Conservation (phyloP, 257 asterid species). For the Nicotiana paniculata region DNA sequence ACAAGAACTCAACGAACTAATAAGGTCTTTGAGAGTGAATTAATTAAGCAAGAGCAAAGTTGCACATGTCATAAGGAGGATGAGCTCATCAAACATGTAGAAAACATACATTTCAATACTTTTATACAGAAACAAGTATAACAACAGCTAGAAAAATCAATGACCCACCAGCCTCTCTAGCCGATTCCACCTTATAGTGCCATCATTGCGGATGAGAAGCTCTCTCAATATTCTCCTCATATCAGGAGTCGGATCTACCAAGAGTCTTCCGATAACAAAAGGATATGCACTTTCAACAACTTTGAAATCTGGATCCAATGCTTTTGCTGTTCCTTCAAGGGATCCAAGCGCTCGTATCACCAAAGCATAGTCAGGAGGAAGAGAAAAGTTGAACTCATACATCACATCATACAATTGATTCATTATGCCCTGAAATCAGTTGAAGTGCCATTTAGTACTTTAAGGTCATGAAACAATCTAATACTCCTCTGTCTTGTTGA, state of each 20-base stretch:
- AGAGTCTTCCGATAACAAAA: constrained; percentile 82
- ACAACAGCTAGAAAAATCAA: background rate
- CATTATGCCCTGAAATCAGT: constrained; percentile 74
- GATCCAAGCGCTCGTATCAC: constrained; percentile 96
- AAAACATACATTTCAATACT: background rate
- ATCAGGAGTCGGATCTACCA: constrained; percentile 89
- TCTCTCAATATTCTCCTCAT: constrained; percentile 95
- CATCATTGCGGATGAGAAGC: constrained; percentile 85
- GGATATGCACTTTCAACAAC: constrained; percentile 99
- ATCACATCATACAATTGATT: constrained; percentile 71
- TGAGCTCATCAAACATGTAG: background rate
- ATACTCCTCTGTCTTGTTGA: background rate
- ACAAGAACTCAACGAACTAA: background rate
- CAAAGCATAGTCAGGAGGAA: constrained; percentile 96
- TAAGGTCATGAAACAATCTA: background rate
- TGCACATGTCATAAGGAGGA: background rate
- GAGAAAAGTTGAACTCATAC: constrained; percentile 92
- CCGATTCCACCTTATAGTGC: constrained; percentile 92
- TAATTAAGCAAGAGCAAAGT: background rate
- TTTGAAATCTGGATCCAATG: constrained; percentile 88
- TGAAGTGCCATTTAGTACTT: background rate
- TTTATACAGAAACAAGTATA: background rate
- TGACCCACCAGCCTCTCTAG: constrained; percentile 75
- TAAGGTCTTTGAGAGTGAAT: background rate
- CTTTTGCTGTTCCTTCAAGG: constrained; percentile 97